Percentiles rank a stretch among this genome's conserved stretches.
Evolutionary conservation across 768 basidiomycete species (phyloP).

Genomic region (Psilocybe cyanescens): DNA sequence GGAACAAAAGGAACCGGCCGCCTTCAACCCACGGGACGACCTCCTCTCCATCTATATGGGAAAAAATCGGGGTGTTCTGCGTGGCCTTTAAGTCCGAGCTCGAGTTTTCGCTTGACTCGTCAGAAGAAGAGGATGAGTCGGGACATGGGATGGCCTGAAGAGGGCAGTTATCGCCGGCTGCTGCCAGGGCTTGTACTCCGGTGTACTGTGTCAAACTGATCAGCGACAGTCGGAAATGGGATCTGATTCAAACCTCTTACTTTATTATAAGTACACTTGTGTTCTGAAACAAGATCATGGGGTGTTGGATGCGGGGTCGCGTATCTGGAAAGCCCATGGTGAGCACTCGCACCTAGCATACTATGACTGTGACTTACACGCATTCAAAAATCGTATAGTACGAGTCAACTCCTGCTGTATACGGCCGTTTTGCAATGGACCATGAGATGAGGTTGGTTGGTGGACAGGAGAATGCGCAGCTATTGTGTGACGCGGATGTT

Average conservation of each 20-base stretch:
- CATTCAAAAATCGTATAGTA: conserved; percentile 26
- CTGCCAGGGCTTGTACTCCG: conserved; percentile 7
- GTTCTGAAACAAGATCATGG: conserved; percentile 1
- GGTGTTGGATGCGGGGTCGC: not conserved
- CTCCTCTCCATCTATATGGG: conserved; percentile 16
- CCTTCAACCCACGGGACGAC: conserved; percentile 19
- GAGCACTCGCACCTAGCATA: no score
- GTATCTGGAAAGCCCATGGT: not conserved
- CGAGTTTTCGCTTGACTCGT: not conserved
- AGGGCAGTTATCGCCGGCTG: conserved; percentile 8
- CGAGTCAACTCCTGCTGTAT: conserved; percentile 14
- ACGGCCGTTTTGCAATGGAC: conserved; percentile 10
- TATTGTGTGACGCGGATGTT: not conserved
- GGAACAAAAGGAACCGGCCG: conserved; percentile 15
- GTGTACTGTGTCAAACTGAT: conserved; percentile 1
- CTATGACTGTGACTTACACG: conserved; percentile 11
- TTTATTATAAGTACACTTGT: conserved; percentile 22
- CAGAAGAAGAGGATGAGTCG: not conserved
- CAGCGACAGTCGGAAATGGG: not conserved
- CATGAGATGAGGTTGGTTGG: conserved; percentile 8
- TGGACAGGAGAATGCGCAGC: conserved; percentile 16
- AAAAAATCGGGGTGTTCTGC: conserved; percentile 1
- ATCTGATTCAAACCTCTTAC: conserved; percentile 1
- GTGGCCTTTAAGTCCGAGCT: not conserved
- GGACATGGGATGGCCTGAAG: conserved; percentile 12